phyloP scores from a whole-genome alignment of 1,139 yeast species.

The Eremothecium gossypii region DNA sequence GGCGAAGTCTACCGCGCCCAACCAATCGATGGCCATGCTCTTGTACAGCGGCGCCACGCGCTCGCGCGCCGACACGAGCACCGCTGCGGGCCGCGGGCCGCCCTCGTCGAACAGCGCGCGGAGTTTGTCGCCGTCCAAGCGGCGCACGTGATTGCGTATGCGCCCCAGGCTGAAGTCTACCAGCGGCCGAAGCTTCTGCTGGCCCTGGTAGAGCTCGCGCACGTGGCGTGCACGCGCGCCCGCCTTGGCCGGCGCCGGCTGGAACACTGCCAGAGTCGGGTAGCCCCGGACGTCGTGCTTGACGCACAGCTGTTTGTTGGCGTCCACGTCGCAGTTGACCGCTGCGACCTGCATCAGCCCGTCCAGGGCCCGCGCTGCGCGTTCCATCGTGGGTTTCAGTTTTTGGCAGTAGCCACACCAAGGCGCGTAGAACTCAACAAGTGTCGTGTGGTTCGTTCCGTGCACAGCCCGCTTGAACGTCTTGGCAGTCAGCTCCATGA shows the following conservation, averaged over 20 bases:
- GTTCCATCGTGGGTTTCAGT: constrained; percentile 46
- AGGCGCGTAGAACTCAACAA: constrained; percentile 93
- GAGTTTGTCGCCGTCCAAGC: constrained; percentile 31
- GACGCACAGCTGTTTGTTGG: constrained; percentile 64
- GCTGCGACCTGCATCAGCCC: constrained; percentile 64
- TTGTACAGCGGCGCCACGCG: constrained; percentile 55
- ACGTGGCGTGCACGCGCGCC: constrained; percentile 38
- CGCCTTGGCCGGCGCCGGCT: constrained; percentile 79
- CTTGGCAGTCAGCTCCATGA: constrained; percentile 47
- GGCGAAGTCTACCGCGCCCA: constrained; percentile 37
- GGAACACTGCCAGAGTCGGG: constrained; percentile 73
- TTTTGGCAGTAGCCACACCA: constrained; percentile 86
- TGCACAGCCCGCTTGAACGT: constrained; percentile 60
- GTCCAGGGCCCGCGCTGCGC: constrained; percentile 49
- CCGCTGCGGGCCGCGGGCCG: constrained; percentile 20
- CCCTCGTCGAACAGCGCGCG: constrained; percentile 3
- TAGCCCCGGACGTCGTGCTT: constrained; percentile 59
- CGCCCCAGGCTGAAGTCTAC: constrained; percentile 50
- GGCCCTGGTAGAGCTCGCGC: constrained; percentile 61
- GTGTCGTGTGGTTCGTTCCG: constrained; percentile 63
- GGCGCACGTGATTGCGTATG: constrained; percentile 63
- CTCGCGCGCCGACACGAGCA: constrained; percentile 39
- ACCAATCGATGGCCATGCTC: constrained; percentile 67
- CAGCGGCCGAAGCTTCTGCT: constrained; percentile 51
- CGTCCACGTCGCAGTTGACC: constrained; percentile 71